Evolutionary conservation across 2,329 filamentous ascomycete genomes (phyloP), one percentile per base, ranked within the genome.

Genomic region (Ramularia endophylla): DNA sequence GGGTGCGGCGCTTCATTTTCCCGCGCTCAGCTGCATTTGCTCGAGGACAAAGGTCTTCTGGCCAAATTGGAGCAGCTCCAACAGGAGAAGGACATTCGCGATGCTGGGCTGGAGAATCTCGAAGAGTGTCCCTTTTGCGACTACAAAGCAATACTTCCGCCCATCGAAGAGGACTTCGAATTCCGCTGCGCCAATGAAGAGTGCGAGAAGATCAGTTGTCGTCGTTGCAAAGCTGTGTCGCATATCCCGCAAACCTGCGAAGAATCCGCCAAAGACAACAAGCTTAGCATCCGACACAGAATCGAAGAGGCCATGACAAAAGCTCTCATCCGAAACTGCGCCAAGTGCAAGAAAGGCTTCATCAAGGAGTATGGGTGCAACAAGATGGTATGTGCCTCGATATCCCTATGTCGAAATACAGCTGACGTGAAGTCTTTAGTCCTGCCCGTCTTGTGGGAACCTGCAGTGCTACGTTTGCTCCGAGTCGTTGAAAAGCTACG

Each of bases 301-400:
- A 77, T 94, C 20, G 87, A 94, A 61, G 87, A 94, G 60, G 87
- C 86, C 15, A 90, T 89, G 83, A 87, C 84, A 2, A 73, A 75
- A 12, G 87, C 87, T 2, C 56, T 94, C 51, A 83, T 94, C 40
- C 77, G 87, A 15, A 78, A 70, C 19, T 94, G 87, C 69, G 87
- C 86, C 47, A 70, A 69, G 48, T 82, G 84, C 64, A 68, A 72
- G n/a, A 76, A 78, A n/a, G 78, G 81, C 0, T 92, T 90, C 54
- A 75, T 94, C 60, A 94, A 94, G 58, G 75, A 81, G 27, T 61
- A 68, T 22, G 87, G 87, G 2, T 94, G 87, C 67, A 94, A 94
- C 66, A 89, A 89, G 64, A 86, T 94, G 76, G 50, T 51, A 38
- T 27, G 48, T 40, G 16, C 2, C 27, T 13, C 9, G 7, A 7